Percentiles rank a stretch among this genome's conserved stretches.
phyloP scores from a whole-genome alignment of 805 yeast species.

The Ogataea methanolica region DNA sequence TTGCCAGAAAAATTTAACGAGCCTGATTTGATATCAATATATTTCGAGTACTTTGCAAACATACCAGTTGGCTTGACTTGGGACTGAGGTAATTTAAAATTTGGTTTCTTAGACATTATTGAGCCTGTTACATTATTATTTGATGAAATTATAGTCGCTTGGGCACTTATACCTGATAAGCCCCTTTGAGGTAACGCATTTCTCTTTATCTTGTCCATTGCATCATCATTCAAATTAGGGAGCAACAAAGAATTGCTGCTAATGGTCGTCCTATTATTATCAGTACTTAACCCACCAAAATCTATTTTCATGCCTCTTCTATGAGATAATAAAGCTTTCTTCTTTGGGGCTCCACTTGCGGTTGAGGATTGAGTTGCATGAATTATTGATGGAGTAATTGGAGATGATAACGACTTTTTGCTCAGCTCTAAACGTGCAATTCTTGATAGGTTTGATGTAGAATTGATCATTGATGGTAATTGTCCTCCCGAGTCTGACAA shows the following conservation, averaged over 20 bases:
- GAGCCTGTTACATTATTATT: conserved; percentile 7
- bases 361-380: conserved; percentile 3
- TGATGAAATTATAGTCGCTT: conserved; percentile 20
- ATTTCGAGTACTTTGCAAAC: conserved; percentile 81
- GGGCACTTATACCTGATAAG: conserved; percentile 16
- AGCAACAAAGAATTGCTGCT: not conserved
- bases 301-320: conserved; percentile 52
- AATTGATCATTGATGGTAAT: conserved; percentile 11
- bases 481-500: not conserved
- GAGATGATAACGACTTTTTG: conserved; percentile 17
- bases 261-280: not conserved
- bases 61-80: conserved; percentile 46
- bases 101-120: conserved; percentile 8
- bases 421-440: conserved; percentile 27
- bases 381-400: conserved; percentile 8
- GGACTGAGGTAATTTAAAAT: conserved; percentile 22
- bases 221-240: conserved; percentile 2
- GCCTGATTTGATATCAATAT: conserved; percentile 89
- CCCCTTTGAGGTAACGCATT: conserved; percentile 23
- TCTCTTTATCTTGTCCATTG: conserved; percentile 16
- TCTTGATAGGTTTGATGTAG: conserved; percentile 26
- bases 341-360: conserved; percentile 18
- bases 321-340: conserved; percentile 45
- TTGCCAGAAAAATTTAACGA: conserved; percentile 89
- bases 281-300: conserved; percentile 17